phyloP scores from a whole-genome alignment of 2,329 filamentous ascomycete species.

The Exutisphaerella laricina region DNA sequence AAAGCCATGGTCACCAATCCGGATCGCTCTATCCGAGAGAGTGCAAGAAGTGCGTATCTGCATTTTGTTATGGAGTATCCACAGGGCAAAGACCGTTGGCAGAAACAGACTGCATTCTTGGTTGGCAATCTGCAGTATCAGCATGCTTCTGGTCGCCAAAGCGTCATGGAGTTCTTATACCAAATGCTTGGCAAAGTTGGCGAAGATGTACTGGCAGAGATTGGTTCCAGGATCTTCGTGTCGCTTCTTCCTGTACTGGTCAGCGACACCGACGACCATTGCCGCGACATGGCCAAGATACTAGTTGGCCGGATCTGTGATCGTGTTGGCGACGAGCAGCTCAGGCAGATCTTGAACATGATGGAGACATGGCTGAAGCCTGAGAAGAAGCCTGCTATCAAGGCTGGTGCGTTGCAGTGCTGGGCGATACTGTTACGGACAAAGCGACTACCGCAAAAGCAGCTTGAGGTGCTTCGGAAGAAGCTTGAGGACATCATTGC shows the following conservation, averaged over 20 bases:
- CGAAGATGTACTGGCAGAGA: slow-evolving; percentile 74
- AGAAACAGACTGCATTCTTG: slow-evolving; percentile 82
- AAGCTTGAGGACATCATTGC: slow-evolving; percentile 49
- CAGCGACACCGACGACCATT: slow-evolving; percentile 84
- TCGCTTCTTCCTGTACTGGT: slow-evolving; percentile 78
- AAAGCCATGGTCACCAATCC: slow-evolving; percentile 95
- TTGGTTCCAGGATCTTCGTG: slow-evolving; percentile 75
- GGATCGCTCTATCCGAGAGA: slow-evolving; percentile 77
- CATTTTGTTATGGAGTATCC: slow-evolving; percentile 94
- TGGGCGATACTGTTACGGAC: slow-evolving; percentile 79
- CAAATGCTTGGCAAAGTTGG: slow-evolving; percentile 80
- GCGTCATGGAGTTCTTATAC: slow-evolving; percentile 87
- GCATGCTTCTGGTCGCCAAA: slow-evolving; percentile 79
- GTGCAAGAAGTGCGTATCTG: slow-evolving; percentile 84
- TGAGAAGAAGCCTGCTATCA: slow-evolving; percentile 63
- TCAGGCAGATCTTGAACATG: slow-evolving; percentile 63
- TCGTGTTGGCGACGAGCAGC: slow-evolving; percentile 66
- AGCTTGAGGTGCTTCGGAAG: slow-evolving; percentile 55
- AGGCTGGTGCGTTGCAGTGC: slow-evolving; percentile 69
- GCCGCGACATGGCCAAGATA: slow-evolving; percentile 72
- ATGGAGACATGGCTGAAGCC: slow-evolving; percentile 70
- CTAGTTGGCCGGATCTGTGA: slow-evolving; percentile 77
- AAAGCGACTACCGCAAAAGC: slow-evolving; percentile 57
- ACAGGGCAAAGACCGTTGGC: slow-evolving; percentile 81
- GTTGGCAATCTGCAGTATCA: slow-evolving; percentile 88